Evolutionary conservation across 2,329 filamentous ascomycete genomes (phyloP).

Genomic region (Teratosphaeria pseudoeucalypti): DNA sequence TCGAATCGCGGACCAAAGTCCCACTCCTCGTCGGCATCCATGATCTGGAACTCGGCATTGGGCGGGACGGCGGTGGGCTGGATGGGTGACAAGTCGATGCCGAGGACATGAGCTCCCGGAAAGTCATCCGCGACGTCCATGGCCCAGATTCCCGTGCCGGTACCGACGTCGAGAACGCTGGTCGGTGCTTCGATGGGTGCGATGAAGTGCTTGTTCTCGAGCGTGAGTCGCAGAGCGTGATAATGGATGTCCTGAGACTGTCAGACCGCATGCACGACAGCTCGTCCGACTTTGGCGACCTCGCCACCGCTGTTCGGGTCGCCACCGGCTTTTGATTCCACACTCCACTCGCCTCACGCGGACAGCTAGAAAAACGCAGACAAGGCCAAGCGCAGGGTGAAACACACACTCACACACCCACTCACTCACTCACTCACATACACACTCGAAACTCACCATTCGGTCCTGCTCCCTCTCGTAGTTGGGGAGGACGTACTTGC

Average conservation of each 20-base stretch:
- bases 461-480: constrained; percentile 16
- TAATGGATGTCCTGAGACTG: constrained; percentile 9
- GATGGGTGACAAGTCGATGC: constrained; percentile 18
- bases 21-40: constrained; percentile 15
- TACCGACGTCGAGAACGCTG: constrained; percentile 10
- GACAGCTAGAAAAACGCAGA: neutral
- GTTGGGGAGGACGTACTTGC: constrained; percentile 19
- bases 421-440: too few relatives aligned
- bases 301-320: neutral
- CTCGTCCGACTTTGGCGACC: neutral
- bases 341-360: too few relatives aligned
- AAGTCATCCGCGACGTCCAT: constrained; percentile 25
- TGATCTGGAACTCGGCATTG: constrained; percentile 16
- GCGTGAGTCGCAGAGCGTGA: constrained; percentile 9
- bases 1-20: constrained; percentile 18
- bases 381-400: neutral
- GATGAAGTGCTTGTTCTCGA: constrained; percentile 8
- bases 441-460: constrained; percentile 3
- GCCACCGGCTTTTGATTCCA: neutral
- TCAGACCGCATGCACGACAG: neutral
- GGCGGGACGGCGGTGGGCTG: constrained; percentile 19
- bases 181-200: constrained; percentile 8
- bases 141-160: constrained; percentile 15
- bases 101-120: constrained; percentile 14
- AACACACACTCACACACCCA: too few relatives aligned